phyloP scores from a whole-genome alignment of 2,329 filamentous ascomycete species.

The Alternaria brassicicola region DNA sequence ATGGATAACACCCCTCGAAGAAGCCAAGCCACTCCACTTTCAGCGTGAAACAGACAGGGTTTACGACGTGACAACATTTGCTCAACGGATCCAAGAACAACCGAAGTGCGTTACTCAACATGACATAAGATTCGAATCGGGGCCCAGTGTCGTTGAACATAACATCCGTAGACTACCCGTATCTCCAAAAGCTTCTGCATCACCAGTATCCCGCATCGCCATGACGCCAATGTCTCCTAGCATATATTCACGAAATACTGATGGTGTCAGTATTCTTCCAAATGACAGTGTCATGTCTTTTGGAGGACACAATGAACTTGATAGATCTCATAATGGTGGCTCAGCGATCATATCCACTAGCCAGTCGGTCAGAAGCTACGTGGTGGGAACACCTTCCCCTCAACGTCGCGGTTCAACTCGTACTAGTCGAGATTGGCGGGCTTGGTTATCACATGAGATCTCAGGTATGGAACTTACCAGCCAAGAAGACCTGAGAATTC shows the following conservation, averaged over 20 bases:
- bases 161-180: background rate
- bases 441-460: constrained; percentile 55
- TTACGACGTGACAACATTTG: constrained; percentile 19
- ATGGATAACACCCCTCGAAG: constrained; percentile 52
- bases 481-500: constrained; percentile 38
- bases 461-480: constrained; percentile 42
- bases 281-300: constrained; percentile 46
- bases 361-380: constrained; percentile 53
- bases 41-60: constrained; percentile 37
- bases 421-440: constrained; percentile 54
- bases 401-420: constrained; percentile 28
- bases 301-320: constrained; percentile 9
- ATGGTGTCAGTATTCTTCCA: constrained; percentile 45
- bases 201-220: constrained; percentile 13
- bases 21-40: constrained; percentile 35
- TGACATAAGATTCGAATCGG: background rate
- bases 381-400: constrained; percentile 42
- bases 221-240: constrained; percentile 53
- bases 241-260: constrained; percentile 54
- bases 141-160: background rate
- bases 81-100: background rate
- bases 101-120: background rate
- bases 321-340: constrained; percentile 24
- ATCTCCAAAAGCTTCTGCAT: constrained; percentile 8
- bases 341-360: constrained; percentile 54